Evolutionary conservation across 2,329 filamentous ascomycete species (phyloP), one percentile per base, ranked within the genome.

Genomic region (Pleoardoris graminearum): DNA sequence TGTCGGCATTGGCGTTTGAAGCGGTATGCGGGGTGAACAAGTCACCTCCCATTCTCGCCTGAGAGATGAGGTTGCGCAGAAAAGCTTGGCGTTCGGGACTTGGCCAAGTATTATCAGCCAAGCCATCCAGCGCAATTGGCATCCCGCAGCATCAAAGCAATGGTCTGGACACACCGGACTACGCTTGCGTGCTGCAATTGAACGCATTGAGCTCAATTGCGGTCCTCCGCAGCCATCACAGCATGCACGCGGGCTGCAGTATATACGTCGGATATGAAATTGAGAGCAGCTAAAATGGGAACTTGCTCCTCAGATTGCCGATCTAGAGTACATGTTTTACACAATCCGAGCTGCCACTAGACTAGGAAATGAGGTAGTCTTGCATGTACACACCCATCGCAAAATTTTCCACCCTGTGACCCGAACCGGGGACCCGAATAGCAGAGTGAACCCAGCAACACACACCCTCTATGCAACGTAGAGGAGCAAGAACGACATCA

Each of bases 401-500:
- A 66, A 60, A 69, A 68, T 65, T 71, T 72, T 67, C 67, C 66
- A 67, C 65, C 64, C 64, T 62, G 66, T 62, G 57, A 62, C 63
- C 67, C 68, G 63, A 65, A 61, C 68, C 67, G 60, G 58, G 64
- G 66, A 70, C 67, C 64, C 63, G 54, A 54, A 66, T 65, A 57
- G 54, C 65, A 69, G 61, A 59, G 60, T 63, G 61, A 63, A 67
- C 64, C 69, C 64, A 61, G 62, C 55, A 54, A 63, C 61, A 65
- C 65, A 70, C 62, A 36, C 65, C 59, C 64, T 72, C 69, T 74
- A 74, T 58, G 70, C 69, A 52, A 74, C 72, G 71, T 74, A 75
- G 66, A 74, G 70, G 65, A 74, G 69, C 56, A 75, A 55, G 71
- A 75, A 75, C 51, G 72, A 73, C 70, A 79, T 76, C 77, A 79